Base-by-base conservation (phyloP, 441 rosid genomes). In the Croton setiger region DNA sequence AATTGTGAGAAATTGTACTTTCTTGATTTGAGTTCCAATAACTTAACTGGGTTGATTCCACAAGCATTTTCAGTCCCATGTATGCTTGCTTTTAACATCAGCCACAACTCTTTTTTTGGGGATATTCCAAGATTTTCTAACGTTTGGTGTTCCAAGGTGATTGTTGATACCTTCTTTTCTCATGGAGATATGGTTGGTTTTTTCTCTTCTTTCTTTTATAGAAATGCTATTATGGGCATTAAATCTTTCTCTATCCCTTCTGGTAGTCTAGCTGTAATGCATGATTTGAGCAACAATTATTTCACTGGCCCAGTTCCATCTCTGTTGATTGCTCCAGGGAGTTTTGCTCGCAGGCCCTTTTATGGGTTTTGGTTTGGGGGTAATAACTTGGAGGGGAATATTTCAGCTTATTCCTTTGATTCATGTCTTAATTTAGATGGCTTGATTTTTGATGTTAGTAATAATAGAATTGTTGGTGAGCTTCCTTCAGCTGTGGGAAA, bases 1-100 rank as follows among this genome's bases (percentile, higher is more conserved):
- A 64, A 56, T 52, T 76, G 83, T 66, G 68, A 69, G 67, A 75
- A 76, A 62, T 71, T 83, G 58, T 75, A 59, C 52, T 79, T 80
- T 72, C 77, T 83, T 39, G 84, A 83, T 64, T 64, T 83, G 74
- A 83, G 84, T 74, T 74, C 81, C 27, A 83, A 81, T 66, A 75
- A 76, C 63, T 67, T 83, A 71, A 76, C 74, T 5, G 84, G 87
- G 48, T 27, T 57, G 63, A 78, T 83, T 66, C 73, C 80, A 8
- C 72, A 51, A 52, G 71, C 76, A 52, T 54, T 81, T 60, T 41
- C 75, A 45, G 78, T 83, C 18, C 78, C 80, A 12, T 83, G 85
- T 66, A 79, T 83, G 87, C 52, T 49, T 63, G 52, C 81, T 61
- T 83, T 83, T 49, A 78, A 81, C 61, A 78, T 81, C 54, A 79